Evolutionary conservation across 768 basidiomycete genomes (phyloP).

Genomic region (Terana coerulea): DNA sequence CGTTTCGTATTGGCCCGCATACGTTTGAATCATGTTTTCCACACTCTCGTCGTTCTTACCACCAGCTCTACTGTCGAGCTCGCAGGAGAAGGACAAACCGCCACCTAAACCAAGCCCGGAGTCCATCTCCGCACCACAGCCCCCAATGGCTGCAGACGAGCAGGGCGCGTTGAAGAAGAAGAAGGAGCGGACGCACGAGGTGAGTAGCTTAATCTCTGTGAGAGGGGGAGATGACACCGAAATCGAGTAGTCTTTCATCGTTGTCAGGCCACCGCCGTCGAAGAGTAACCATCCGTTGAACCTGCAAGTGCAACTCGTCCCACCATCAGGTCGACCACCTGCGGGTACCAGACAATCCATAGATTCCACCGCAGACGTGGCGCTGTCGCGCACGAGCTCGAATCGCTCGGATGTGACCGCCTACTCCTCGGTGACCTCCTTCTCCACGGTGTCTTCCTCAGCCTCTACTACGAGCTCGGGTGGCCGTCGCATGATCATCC

Average conservation of each 20-base stretch:
- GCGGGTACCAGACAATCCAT: slow-evolving; percentile 28
- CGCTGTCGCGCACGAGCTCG: slow-evolving; percentile 41
- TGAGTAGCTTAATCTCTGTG: slow-evolving; percentile 21
- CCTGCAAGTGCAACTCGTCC: slow-evolving; percentile 88
- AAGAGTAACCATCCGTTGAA: slow-evolving; percentile 85
- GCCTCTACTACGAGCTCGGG: slow-evolving; percentile 42
- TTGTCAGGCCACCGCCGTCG: slow-evolving; percentile 87
- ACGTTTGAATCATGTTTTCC: slow-evolving; percentile 43
- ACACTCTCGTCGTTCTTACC: slow-evolving; percentile 49
- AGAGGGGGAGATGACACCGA: background rate
- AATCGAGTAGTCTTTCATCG: slow-evolving; percentile 73
- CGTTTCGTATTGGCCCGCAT: slow-evolving; percentile 2
- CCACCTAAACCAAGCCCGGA: slow-evolving; percentile 2
- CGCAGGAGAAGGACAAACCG: slow-evolving; percentile 13
- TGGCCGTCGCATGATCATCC: slow-evolving; percentile 73
- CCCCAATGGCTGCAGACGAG: slow-evolving; percentile 22
- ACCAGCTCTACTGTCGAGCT: slow-evolving; percentile 37
- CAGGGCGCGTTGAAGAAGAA: slow-evolving; percentile 40
- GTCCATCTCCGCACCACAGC: background rate
- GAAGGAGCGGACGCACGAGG: slow-evolving; percentile 47
- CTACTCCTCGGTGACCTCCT: slow-evolving; percentile 47
- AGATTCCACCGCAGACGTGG: slow-evolving; percentile 29
- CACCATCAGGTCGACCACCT: slow-evolving; percentile 49
- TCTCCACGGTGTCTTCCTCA: slow-evolving; percentile 34
- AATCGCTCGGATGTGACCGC: slow-evolving; percentile 48